Conservation (phyloP, 2,329 filamentous ascomycete genomes). For the Trematosphaeria pertusa region DNA sequence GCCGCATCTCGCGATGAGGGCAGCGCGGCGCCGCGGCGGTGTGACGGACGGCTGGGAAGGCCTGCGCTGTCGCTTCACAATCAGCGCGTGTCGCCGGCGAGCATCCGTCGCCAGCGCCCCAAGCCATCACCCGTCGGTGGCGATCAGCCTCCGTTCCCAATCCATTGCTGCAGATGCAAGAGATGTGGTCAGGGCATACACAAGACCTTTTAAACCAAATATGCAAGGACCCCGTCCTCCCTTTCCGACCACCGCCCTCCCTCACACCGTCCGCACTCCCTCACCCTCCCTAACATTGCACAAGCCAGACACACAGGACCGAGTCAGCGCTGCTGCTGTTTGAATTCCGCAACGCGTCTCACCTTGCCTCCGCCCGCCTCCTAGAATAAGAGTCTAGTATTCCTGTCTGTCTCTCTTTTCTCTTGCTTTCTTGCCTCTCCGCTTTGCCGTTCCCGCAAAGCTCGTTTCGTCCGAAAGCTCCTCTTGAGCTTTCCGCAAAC, state of each 20-base stretch:
- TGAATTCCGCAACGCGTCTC: slow-evolving; percentile 39
- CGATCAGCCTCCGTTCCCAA: slow-evolving; percentile 32
- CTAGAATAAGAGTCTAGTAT: slow-evolving; percentile 35
- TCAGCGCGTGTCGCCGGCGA: slow-evolving; percentile 13
- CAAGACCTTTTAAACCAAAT: slow-evolving; percentile 36
- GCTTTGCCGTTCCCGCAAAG: slow-evolving; percentile 46
- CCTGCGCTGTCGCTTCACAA: slow-evolving; percentile 40
- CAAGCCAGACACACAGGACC: slow-evolving; percentile 26
- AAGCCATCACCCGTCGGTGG: slow-evolving; percentile 31
- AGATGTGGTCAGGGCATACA: slow-evolving; percentile 33
- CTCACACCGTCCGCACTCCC: not conserved
- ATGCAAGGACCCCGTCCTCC: slow-evolving; percentile 44
- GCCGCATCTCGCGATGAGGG: slow-evolving; percentile 19
- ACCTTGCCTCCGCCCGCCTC: slow-evolving; percentile 25
- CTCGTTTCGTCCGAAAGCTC: slow-evolving; percentile 32
- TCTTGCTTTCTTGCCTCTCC: slow-evolving; percentile 29
- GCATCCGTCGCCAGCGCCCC: slow-evolving; percentile 18
- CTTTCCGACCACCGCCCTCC: slow-evolving; percentile 8
- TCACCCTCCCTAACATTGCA: slow-evolving; percentile 28
- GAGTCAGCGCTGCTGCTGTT: slow-evolving; percentile 32
- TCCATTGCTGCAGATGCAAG: no score
- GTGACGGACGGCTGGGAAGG: slow-evolving; percentile 33
- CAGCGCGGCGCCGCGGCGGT: slow-evolving; percentile 34
- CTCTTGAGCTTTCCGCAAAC: slow-evolving; percentile 44
- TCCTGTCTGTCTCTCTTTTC: slow-evolving; percentile 41